phyloP scores from a whole-genome alignment of 2,329 filamentous ascomycete genomes.

The Aspergillus tubingensis region DNA sequence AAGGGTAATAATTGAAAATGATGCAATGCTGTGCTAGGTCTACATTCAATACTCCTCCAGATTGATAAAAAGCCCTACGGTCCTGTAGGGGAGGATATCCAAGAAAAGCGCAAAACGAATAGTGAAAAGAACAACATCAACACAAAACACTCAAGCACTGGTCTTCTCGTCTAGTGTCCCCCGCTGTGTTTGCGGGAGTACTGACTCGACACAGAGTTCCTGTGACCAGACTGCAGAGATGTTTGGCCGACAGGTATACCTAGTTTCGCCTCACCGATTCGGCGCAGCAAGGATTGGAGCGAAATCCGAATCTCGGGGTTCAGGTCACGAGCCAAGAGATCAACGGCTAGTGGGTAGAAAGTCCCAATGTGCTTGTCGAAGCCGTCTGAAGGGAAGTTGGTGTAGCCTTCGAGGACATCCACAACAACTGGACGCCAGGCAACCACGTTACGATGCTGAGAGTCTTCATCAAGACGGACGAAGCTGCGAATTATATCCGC shows the following conservation, averaged over 20 bases:
- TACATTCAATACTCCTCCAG: slow-evolving; percentile 24
- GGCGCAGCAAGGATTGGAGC: slow-evolving; percentile 73
- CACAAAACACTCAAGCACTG: slow-evolving; percentile 11
- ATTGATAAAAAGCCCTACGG: slow-evolving; percentile 19
- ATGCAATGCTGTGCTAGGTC: slow-evolving; percentile 21
- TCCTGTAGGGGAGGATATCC: slow-evolving; percentile 33
- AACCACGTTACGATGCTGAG: slow-evolving; percentile 92
- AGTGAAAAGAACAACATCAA: slow-evolving; percentile 8
- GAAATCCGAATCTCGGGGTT: slow-evolving; percentile 75
- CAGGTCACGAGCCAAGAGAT: slow-evolving; percentile 79
- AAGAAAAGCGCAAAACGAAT: slow-evolving; percentile 25
- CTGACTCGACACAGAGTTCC: slow-evolving; percentile 39
- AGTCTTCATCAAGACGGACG: slow-evolving; percentile 86
- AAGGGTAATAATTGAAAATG: not conserved
- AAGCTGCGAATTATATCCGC: slow-evolving; percentile 90
- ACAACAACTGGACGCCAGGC: slow-evolving; percentile 98
- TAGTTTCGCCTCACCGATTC: slow-evolving; percentile 75
- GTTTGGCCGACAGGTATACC: slow-evolving; percentile 44
- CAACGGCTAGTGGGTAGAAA: slow-evolving; percentile 85
- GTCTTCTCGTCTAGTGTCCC: slow-evolving; percentile 21
- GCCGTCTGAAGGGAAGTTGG: slow-evolving; percentile 74
- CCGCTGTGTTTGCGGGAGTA: slow-evolving; percentile 33
- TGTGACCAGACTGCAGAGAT: slow-evolving; percentile 33
- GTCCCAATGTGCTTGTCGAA: slow-evolving; percentile 77
- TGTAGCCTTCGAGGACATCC: slow-evolving; percentile 91